These are phyloP conservation scores for Clavispora santaluciae DNA, from an alignment of 805 yeast genomes.

Conservation along the genomic window DNA sequence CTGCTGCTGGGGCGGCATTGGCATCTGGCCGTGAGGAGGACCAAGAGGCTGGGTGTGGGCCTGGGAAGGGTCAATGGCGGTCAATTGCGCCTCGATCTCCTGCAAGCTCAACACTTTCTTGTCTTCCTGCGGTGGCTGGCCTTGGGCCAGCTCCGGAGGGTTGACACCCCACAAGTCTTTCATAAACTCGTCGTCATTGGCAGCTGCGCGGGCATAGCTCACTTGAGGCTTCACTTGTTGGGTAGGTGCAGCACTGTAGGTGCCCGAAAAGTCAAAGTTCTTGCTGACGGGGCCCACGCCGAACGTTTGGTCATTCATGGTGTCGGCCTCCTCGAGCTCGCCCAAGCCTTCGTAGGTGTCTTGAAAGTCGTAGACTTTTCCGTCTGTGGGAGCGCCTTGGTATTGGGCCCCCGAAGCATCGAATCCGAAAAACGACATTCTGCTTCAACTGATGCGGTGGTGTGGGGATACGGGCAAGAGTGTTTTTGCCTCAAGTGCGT, in stretches of 20 bases:
- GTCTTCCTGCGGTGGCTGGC: constrained; percentile 16
- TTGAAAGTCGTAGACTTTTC: constrained; percentile 57
- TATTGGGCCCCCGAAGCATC: constrained; percentile 38
- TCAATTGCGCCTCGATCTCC: constrained; percentile 77
- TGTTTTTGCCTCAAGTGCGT: not conserved
- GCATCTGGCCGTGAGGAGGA: constrained; percentile 14
- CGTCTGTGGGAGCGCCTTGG: constrained; percentile 27
- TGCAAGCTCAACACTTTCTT: constrained; percentile 65
- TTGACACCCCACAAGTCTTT: constrained; percentile 42
- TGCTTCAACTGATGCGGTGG: not conserved
- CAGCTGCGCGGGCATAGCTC: constrained; percentile 39
- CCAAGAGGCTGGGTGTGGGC: constrained; percentile 17
- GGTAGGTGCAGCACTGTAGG: constrained; percentile 14
- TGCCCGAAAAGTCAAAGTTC: constrained; percentile 61
- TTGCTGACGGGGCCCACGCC: constrained; percentile 53
- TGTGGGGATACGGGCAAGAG: not conserved
- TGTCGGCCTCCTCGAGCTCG: constrained; percentile 68
- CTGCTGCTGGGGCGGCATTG: constrained; percentile 27
- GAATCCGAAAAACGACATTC: constrained; percentile 67
- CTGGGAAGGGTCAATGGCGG: constrained; percentile 38
- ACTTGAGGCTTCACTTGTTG: constrained; percentile 20
- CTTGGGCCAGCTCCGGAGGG: constrained; percentile 24
- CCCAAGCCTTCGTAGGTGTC: constrained; percentile 81
- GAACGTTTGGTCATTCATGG: constrained; percentile 75
- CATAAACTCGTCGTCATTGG: constrained; percentile 42